Conservation (phyloP, 129 eudicot species). For the Flaveria sonorensis region DNA sequence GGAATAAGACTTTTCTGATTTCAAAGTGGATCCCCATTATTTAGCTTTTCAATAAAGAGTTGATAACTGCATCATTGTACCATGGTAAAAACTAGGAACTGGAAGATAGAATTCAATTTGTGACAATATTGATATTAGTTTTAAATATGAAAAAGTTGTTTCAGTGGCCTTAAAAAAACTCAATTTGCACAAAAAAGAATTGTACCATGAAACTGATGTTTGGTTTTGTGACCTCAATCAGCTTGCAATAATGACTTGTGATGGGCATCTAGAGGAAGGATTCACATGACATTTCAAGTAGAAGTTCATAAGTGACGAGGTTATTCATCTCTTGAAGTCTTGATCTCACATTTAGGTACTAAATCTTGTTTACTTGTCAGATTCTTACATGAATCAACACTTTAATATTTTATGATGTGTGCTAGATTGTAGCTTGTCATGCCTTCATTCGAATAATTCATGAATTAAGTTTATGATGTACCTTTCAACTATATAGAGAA, state of each 20-base stretch:
- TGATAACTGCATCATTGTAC: neutral
- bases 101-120: neutral
- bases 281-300: slow-evolving; percentile 22
- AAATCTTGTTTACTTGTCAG: too few relatives aligned
- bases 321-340: too few relatives aligned
- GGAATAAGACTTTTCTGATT: too few relatives aligned
- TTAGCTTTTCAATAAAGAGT: neutral
- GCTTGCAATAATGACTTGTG: slow-evolving; percentile 61
- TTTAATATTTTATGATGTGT: too few relatives aligned
- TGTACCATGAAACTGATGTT: slow-evolving; percentile 31
- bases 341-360: too few relatives aligned
- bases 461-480: too few relatives aligned
- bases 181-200: too few relatives aligned
- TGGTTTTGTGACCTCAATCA: slow-evolving; percentile 41
- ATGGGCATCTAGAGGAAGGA: slow-evolving; percentile 18
- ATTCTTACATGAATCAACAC: too few relatives aligned
- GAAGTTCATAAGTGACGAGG: neutral
- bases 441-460: too few relatives aligned
- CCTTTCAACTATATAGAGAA: too few relatives aligned
- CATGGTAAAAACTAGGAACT: neutral
- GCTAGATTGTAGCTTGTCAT: too few relatives aligned
- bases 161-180: slow-evolving; percentile 15
- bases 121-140: neutral
- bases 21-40: too few relatives aligned
- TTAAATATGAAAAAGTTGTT: neutral